phyloP scores from a whole-genome alignment of 371 early-diverging fungal species.

The Basidiobolus heterosporus region DNA sequence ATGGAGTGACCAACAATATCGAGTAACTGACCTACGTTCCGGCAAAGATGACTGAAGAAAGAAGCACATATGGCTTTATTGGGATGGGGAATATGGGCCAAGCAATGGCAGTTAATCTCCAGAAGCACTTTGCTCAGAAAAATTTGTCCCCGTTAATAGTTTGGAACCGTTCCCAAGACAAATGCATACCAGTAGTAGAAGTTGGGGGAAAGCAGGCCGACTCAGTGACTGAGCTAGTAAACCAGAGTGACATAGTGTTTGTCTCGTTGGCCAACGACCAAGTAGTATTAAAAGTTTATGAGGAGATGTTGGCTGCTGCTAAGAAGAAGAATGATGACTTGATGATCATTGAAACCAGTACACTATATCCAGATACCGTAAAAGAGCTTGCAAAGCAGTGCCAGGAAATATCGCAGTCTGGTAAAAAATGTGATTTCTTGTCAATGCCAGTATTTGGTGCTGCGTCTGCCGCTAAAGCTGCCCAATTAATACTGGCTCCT shows the following conservation, averaged over 20 bases:
- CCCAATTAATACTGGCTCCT: conserved; percentile 21
- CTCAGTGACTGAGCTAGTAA: conserved; percentile 11
- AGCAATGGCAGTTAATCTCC: conserved; percentile 14
- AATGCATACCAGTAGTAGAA: conserved; percentile 7
- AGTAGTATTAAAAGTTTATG: conserved; percentile 13
- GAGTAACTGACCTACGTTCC: neutral
- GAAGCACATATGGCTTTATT: conserved; percentile 1
- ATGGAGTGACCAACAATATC: too few species aligned
- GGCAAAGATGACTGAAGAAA: neutral
- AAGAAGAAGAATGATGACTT: conserved; percentile 7
- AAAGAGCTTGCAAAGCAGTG: neutral
- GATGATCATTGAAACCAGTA: conserved; percentile 16
- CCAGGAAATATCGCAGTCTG: neutral
- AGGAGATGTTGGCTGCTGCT: conserved; percentile 8
- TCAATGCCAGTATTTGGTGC: conserved; percentile 3
- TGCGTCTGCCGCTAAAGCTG: conserved; percentile 17
- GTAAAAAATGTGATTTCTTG: neutral
- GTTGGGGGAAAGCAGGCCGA: conserved; percentile 11
- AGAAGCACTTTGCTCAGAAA: conserved; percentile 9
- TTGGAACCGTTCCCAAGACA: conserved; percentile 13
- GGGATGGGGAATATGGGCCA: conserved; percentile 6
- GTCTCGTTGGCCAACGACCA: conserved; percentile 14
- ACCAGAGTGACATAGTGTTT: conserved; percentile 15
- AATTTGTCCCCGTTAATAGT: conserved; percentile 9
- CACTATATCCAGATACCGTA: conserved; percentile 10